Conservation (phyloP, 495 filamentous ascomycete genomes). For the Aspergillus carlsbadensis region DNA sequence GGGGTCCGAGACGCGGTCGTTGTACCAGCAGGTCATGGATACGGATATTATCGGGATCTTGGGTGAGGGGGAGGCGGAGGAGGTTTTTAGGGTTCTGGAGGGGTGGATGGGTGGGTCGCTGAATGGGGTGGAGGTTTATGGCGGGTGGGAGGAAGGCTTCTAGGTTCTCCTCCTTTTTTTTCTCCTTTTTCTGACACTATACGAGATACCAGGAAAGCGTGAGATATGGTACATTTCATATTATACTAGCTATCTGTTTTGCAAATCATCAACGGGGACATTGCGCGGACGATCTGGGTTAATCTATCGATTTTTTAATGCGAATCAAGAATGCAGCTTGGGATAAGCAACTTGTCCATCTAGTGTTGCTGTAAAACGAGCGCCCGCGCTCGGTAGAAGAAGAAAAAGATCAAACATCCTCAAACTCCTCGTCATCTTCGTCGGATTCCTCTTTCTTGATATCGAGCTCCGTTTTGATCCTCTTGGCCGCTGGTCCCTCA, state of each 20-base stretch:
- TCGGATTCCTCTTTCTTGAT: slow-evolving; percentile 46
- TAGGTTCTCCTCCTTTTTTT: no score
- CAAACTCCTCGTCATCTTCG: slow-evolving; percentile 55
- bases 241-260: no score
- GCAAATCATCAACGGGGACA: no score
- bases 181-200: no score
- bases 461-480: slow-evolving; percentile 37
- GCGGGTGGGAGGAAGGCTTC: background rate
- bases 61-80: background rate
- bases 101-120: background rate
- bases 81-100: background rate
- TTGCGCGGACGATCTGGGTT: no score
- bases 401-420: slow-evolving; percentile 43
- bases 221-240: no score
- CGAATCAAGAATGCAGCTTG: no score
- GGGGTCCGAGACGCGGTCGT: background rate
- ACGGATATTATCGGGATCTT: background rate
- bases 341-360: background rate
- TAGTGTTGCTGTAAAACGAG: background rate
- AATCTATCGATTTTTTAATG: no score
- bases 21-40: background rate
- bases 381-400: slow-evolving; percentile 18
- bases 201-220: no score
- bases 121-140: background rate
- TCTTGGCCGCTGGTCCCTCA: slow-evolving; percentile 44